phyloP scores from a whole-genome alignment of 805 yeast species.

The Wickerhamomyces strasburgensis region DNA sequence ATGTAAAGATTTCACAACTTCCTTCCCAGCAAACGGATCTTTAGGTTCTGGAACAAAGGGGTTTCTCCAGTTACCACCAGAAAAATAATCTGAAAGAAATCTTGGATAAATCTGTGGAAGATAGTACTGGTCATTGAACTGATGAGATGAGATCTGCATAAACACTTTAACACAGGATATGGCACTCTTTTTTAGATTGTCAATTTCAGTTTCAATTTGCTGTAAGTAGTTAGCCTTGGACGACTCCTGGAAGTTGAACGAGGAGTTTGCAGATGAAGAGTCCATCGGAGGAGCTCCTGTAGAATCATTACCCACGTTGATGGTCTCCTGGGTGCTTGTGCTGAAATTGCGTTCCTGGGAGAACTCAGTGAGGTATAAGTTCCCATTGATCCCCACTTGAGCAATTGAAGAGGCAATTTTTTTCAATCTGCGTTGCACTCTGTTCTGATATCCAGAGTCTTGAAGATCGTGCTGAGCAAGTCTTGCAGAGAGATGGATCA shows the following conservation, averaged over 20 bases:
- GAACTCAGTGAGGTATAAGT: slow-evolving; percentile 41
- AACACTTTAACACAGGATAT: slow-evolving; percentile 26
- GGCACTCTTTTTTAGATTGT: slow-evolving; percentile 30
- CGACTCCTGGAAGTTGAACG: slow-evolving; percentile 2
- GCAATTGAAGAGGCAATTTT: slow-evolving; percentile 51
- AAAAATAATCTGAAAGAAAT: slow-evolving; percentile 57
- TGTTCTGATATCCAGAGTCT: slow-evolving; percentile 40
- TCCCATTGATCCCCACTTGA: slow-evolving; percentile 60
- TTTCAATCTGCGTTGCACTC: slow-evolving; percentile 46
- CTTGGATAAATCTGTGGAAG: slow-evolving; percentile 67
- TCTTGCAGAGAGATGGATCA: slow-evolving; percentile 51
- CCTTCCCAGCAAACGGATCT: slow-evolving; percentile 26
- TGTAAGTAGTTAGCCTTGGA: slow-evolving; percentile 27
- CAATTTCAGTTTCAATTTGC: slow-evolving; percentile 37
- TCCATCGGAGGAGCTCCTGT: too few species aligned
- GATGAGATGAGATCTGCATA: slow-evolving; percentile 25
- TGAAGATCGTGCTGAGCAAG: slow-evolving; percentile 47
- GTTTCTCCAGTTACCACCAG: slow-evolving; percentile 78
- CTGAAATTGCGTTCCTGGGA: slow-evolving; percentile 8
- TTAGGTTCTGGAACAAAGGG: slow-evolving; percentile 47
- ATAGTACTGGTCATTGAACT: slow-evolving; percentile 25
- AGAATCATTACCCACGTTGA: too few species aligned
- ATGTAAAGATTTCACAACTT: slow-evolving; percentile 18
- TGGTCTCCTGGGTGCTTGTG: slow-evolving; percentile 22
- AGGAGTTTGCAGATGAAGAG: too few species aligned